Evolutionary conservation across 2,329 filamentous ascomycete genomes (phyloP), one percentile per base, ranked within the genome.

Genomic region (Colletotrichum theobromicola): DNA sequence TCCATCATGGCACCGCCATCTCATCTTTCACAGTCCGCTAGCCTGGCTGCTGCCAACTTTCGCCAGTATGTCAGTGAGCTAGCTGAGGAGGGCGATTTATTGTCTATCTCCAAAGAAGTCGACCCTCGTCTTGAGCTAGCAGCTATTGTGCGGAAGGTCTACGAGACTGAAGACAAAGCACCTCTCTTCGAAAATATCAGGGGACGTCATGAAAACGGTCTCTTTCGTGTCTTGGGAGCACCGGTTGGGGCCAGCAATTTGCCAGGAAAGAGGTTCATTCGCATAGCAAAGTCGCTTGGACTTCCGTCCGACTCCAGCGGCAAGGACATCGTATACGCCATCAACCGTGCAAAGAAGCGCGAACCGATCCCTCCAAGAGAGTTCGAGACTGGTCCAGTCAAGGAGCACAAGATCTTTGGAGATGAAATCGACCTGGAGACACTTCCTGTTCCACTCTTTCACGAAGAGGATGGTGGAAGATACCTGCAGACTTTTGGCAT

Each of bases 151-250:
- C 82, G 88, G 7, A 80, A 79, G 16, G 87, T 85, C 7, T 85
- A 83, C 76, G 88, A 90, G 72, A 84, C 80, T 0, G 77, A 87
- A 57, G 84, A 83, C 72, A 87, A 87, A 68, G 87, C 88, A 2
- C 87, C 88, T 0, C 82, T 90, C 0, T 88, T 90, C 82, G 87
- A 88, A 79, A 90, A 89, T 32, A 70, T 89, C 67, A 87, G 84
- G 66, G 87, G 87, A 2, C 79, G 80, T 6, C 24, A 60, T 16
- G 77, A 85, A 37, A 78, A 87, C 55, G 87, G 87, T 7, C 80
- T 90, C 1, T 89, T 81, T 74, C 81, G 87, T 10, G 88, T 89
- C 24, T 81, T 89, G 4, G 88, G 87, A 24, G 84, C 84, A 0
- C 83, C 87, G 0, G 84, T 78, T 3, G 83, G 82, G 2, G 57